Evolutionary conservation across 495 filamentous ascomycete genomes (phyloP).

Genomic region (Trichoderma gamsii): DNA sequence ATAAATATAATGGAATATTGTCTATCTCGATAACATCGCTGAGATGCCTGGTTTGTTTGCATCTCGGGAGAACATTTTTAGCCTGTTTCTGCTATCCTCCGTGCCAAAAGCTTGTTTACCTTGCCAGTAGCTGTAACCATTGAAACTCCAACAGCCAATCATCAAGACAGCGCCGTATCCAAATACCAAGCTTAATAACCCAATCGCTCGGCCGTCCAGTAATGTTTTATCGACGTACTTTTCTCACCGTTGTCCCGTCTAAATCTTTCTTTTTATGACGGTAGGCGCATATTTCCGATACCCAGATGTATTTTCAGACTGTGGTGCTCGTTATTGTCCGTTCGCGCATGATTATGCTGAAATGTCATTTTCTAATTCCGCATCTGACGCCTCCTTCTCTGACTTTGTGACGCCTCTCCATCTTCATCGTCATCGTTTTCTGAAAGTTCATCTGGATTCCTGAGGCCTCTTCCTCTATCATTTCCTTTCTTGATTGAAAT

Average conservation of each 20-base stretch:
- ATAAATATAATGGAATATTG: no score
- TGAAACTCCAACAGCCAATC: neutral
- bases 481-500: slow-evolving; percentile 83
- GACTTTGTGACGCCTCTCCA: slow-evolving; percentile 16
- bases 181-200: neutral
- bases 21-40: no score
- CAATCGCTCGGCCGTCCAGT: no score
- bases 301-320: neutral
- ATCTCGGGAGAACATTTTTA: neutral
- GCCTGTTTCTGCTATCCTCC: neutral
- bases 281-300: neutral
- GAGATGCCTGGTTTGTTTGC: no score
- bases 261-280: neutral
- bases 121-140: neutral
- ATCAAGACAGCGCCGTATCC: neutral
- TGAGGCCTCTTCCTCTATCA: slow-evolving; percentile 44
- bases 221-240: neutral
- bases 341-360: neutral
- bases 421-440: slow-evolving; percentile 44
- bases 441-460: slow-evolving; percentile 43
- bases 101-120: neutral
- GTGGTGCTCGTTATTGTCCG: neutral
- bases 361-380: slow-evolving; percentile 19
- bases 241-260: neutral
- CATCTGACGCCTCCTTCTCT: slow-evolving; percentile 21